Base-by-base conservation (phyloP, 345 rosid species). In the Durio zibethinus region DNA sequence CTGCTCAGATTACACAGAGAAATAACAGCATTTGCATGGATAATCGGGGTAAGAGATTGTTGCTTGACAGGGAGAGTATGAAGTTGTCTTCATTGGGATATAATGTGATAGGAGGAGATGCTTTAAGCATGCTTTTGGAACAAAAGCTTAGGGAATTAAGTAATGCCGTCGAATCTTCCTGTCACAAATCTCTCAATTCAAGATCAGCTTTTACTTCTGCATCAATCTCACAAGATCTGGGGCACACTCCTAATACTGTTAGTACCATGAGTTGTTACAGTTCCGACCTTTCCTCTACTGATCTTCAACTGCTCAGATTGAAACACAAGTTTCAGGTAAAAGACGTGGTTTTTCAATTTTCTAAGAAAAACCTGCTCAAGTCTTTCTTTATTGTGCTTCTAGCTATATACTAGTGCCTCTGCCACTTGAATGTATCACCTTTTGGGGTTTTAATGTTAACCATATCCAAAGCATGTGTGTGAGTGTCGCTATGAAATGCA, bases 91-190 rank as follows among this genome's bases (percentile, higher is more conserved):
- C 95, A 33, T 70, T 82, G 68, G 90, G 83, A 77, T 86, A 84
- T 72, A 90, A 87, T 82, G 89, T 86, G 56, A 85, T 96, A 10
- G 92, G 93, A 0, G 94, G 90, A 65, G 97, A 96, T 82, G 95
- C 97, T 67, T 82, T 93, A 80, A 88, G 93, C 77, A 80, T 85
- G 73, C 97, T 96, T 76, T 84, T 93, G 88, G 99, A 93, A 79
- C 89, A 93, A 82, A 96, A 96, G 82, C 84, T 96, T 40, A 87
- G 83, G 80, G 98, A 96, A 81, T 48, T 96, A 81, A 92, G 86
- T 59, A 82, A 82, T 1, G 85, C 83, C 40, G 83, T 88, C 0
- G 94, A 88, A 82, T 85, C 91, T 74, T 89, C 93, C 42, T 71
- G 76, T 69, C 85, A 78, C 14, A 87, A 83, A 59, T 74, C 87